Base-by-base conservation (phyloP, 2,329 filamentous ascomycete genomes). In the Trichoderma endophyticum region DNA sequence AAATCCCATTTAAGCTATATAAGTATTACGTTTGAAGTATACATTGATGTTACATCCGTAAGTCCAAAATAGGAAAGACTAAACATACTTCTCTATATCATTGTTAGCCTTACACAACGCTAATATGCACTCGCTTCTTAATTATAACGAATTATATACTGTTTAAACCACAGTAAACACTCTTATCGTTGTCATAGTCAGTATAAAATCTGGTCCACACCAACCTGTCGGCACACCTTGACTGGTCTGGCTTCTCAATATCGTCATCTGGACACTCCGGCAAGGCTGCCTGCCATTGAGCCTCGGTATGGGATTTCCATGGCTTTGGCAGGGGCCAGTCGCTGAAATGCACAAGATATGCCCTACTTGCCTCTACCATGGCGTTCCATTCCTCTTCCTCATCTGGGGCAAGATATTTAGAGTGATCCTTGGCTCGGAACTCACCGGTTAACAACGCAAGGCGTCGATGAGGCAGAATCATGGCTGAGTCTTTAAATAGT, bases 311-410 rank as follows among this genome's bases (percentile, higher is more conserved):
- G 2, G 60, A 43, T 18, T 12, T 72, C 85, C 85, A 86, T 0
- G 85, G 85, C 72, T 93, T 93, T 0, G 90, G 90, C 6, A 92
- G 75, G 1, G 91, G 91, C 88, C 88, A 92, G 77, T 93, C 91
- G 14, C 88, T 91, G 78, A 93, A 93, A 78, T 93, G 91, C 2
- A 93, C 82, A 6, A 91, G 84, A 74, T 91, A 92, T 7, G 89
- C 88, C n/a, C 36, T 62, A 9, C 51, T 56, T 15, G 51, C 43
- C 34, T 64, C 83, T 57, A 78, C 62, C 76, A 80, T 9, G 1
- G 89, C 84, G 76, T 91, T 86, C 89, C 90, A 92, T 21, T 78
- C 77, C 75, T 87, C 87, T 11, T 85, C 80, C 1, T 63, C 60
- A 28, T 82, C 81, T 6, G 69, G 68, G 6, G 75, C 43, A 21